Evolutionary conservation across 805 yeast species (phyloP).

Genomic region (Priceomyces haplophilus): DNA sequence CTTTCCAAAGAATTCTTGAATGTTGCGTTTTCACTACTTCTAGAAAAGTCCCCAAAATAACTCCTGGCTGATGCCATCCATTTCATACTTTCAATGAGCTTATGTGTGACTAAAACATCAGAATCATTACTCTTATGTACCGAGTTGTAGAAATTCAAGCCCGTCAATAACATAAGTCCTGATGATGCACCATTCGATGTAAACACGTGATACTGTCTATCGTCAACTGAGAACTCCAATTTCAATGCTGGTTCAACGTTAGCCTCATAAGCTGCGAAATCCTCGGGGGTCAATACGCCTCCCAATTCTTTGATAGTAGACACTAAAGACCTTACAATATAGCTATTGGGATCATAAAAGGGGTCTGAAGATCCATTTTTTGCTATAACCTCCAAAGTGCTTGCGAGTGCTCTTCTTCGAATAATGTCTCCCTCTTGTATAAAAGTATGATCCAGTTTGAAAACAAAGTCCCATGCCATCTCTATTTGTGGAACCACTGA

Average conservation of each 20-base stretch:
- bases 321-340: constrained; percentile 62
- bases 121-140: constrained; percentile 16
- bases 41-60: constrained; percentile 68
- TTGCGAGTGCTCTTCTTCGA: constrained; percentile 58
- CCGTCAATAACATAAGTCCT: constrained; percentile 79
- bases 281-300: constrained; percentile 66
- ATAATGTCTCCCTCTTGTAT: constrained; percentile 58
- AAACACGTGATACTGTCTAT: constrained; percentile 26
- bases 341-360: constrained; percentile 82
- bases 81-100: constrained; percentile 82
- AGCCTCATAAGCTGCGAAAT: constrained; percentile 61
- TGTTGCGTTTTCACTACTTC: constrained; percentile 12
- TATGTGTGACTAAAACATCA: constrained; percentile 49
- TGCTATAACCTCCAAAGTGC: constrained; percentile 67
- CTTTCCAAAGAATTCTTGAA: constrained; percentile 26
- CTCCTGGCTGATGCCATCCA: constrained; percentile 89
- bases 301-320: constrained; percentile 48
- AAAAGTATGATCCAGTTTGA: constrained; percentile 26
- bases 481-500: constrained; percentile 23
- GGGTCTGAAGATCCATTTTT: constrained; percentile 70
- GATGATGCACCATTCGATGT: constrained; percentile 70
- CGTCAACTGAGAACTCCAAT: constrained; percentile 18
- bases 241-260: constrained; percentile 44
- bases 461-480: constrained; percentile 57
- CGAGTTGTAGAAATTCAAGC: constrained; percentile 60